phyloP scores from a whole-genome alignment of 139 green algal genomes.

The Bryopsis sp. region DNA sequence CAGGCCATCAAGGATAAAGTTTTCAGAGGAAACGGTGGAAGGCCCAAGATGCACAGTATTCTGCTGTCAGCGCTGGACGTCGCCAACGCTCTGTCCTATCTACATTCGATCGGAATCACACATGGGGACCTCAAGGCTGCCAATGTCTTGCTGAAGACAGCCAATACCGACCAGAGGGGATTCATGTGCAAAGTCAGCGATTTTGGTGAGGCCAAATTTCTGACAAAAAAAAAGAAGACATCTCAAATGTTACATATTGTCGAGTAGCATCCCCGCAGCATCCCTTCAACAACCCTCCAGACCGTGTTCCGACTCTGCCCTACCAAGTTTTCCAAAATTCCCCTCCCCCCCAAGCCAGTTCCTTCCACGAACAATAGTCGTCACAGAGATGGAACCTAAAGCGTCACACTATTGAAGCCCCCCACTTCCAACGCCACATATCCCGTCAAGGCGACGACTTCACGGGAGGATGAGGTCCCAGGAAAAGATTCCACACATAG shows the following conservation, averaged over 20 bases:
- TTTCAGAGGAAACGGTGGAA: neutral
- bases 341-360: neutral
- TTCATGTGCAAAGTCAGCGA: constrained; percentile 58
- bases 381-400: neutral
- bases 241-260: neutral
- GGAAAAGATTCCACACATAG: too few species aligned
- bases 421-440: too few species aligned
- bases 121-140: constrained; percentile 62
- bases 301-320: too few species aligned
- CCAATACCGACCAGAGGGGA: constrained; percentile 31
- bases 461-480: too few species aligned
- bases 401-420: too few species aligned
- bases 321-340: neutral
- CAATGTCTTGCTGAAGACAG: constrained; percentile 57
- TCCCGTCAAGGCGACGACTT: too few species aligned
- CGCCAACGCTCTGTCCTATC: constrained; percentile 25
- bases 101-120: constrained; percentile 44
- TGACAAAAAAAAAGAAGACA: neutral
- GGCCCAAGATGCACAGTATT: neutral
- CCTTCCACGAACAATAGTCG: neutral
- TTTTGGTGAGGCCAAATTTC: constrained; percentile 40
- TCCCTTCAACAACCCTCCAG: too few species aligned
- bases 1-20: neutral
- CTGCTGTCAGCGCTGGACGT: constrained; percentile 23
- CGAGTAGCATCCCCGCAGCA: neutral